Conservation (phyloP, 495 filamentous ascomycete species). For the Astrothelium subdiscretum region DNA sequence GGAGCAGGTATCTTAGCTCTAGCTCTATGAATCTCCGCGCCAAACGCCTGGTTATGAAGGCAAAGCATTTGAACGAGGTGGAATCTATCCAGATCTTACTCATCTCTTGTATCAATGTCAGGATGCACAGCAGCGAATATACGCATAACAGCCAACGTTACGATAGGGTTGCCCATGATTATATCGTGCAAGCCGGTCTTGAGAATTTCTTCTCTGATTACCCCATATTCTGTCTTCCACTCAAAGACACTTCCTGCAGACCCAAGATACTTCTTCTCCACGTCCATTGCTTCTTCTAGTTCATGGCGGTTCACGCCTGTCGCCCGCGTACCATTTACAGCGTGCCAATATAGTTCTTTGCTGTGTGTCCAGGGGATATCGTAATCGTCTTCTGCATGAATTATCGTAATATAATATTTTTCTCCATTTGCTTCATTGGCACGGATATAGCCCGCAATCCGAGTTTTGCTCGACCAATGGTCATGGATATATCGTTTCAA, state of each 20-base stretch:
- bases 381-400: slow-evolving; percentile 23
- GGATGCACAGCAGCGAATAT: slow-evolving; percentile 2
- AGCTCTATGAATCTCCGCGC: background rate
- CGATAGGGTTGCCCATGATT: slow-evolving; percentile 39
- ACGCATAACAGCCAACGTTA: slow-evolving; percentile 30
- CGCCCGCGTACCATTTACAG: slow-evolving; percentile 29
- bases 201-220: slow-evolving; percentile 38
- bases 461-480: slow-evolving; percentile 21
- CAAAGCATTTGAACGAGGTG: background rate
- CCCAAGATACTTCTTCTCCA: slow-evolving; percentile 29
- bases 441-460: slow-evolving; percentile 14
- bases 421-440: slow-evolving; percentile 7
- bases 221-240: slow-evolving; percentile 33
- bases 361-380: slow-evolving; percentile 31
- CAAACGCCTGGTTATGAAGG: background rate
- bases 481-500: slow-evolving; percentile 20
- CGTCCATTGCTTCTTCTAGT: slow-evolving; percentile 26
- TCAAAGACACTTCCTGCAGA: slow-evolving; percentile 37
- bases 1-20: background rate
- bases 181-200: slow-evolving; percentile 42
- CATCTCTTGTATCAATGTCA: background rate
- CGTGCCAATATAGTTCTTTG: slow-evolving; percentile 33
- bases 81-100: background rate
- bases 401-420: slow-evolving; percentile 13
- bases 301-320: slow-evolving; percentile 27